Base-by-base conservation (phyloP, 2,329 filamentous ascomycete species). In the Hypoxylon sp. region DNA sequence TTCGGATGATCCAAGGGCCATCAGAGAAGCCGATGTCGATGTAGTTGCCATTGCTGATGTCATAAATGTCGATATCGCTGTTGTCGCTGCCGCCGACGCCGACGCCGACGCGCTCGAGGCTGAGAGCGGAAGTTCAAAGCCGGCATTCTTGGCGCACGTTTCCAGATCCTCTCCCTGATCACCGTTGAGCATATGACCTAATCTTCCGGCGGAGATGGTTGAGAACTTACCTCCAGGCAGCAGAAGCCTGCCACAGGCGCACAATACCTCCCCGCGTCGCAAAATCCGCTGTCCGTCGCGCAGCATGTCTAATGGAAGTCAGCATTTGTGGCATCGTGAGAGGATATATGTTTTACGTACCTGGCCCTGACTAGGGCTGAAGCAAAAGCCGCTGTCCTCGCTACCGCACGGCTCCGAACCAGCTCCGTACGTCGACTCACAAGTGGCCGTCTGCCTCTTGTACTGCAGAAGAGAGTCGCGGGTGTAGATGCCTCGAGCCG, bases 161-260 rank as follows among this genome's bases (percentile, higher is more conserved):
- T 50, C 67, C 24, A 78, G 56, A 46, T 78, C 74, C 67, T 79
- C 76, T 62, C 68, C 72, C 77, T 78, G 34, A 19, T 48, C 24
- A 19, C 11, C 17, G 50, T 56, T 72, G 68, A 70, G 65, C 63
- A 50, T 61, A 28, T 19, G 43, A 17, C 15, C 47, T 37, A 19
- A 26, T 26, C 28, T 39, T 50, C 34, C 37, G 30, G 19, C 46
- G 37, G 50, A 7, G 30, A 49, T 6, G 39, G 17, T 44, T 6
- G 13, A 34, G n/a, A 15, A 59, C 74, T 34, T 73, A 79, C 77
- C 49, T 79, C 74, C 3, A 72, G 54, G 56, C 79, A 80, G 57
- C 78, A 80, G 60, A 74, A 78, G 2, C 77, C 77, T 1, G 74
- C 71, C 5, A 78, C 74, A 0, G 78, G 77, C 6, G 78, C 77